Conservation (phyloP, 1,284 basidiomycete species). For the Farysia itapuensis region DNA sequence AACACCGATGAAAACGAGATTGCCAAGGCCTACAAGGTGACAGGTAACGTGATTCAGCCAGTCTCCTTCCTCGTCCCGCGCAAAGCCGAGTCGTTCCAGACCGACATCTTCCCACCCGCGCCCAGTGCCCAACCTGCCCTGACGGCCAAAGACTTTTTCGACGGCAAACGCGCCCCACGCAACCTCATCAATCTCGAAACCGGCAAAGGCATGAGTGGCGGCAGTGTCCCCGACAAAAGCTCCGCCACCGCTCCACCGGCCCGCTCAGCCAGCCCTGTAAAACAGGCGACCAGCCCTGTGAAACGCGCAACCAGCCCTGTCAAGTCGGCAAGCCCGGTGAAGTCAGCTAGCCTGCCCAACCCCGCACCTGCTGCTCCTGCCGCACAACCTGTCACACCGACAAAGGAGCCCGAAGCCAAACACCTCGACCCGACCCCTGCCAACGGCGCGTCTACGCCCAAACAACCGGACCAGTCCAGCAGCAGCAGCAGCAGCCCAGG, state of each 20-base stretch:
- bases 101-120: slow-evolving; percentile 91
- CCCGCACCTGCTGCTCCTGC: background rate
- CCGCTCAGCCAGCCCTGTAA: slow-evolving; percentile 11
- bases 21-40: slow-evolving; percentile 89
- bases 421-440: background rate
- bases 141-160: slow-evolving; percentile 80
- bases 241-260: slow-evolving; percentile 7
- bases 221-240: slow-evolving; percentile 12
- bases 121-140: slow-evolving; percentile 78
- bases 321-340: slow-evolving; percentile 10
- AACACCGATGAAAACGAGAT: slow-evolving; percentile 91
- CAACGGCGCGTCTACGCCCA: background rate
- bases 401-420: background rate
- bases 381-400: background rate
- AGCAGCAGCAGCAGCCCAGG: background rate
- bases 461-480: background rate
- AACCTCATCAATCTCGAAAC: slow-evolving; percentile 68
- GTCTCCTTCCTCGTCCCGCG: slow-evolving; percentile 91
- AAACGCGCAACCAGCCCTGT: slow-evolving; percentile 5
- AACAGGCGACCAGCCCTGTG: slow-evolving; percentile 4
- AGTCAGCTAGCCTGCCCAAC: background rate
- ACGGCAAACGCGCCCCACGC: slow-evolving; percentile 64
- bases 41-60: slow-evolving; percentile 75
- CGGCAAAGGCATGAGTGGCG: slow-evolving; percentile 8
- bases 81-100: slow-evolving; percentile 85